Conservation (phyloP, 768 basidiomycete genomes). For the Tulasnella sp. region DNA sequence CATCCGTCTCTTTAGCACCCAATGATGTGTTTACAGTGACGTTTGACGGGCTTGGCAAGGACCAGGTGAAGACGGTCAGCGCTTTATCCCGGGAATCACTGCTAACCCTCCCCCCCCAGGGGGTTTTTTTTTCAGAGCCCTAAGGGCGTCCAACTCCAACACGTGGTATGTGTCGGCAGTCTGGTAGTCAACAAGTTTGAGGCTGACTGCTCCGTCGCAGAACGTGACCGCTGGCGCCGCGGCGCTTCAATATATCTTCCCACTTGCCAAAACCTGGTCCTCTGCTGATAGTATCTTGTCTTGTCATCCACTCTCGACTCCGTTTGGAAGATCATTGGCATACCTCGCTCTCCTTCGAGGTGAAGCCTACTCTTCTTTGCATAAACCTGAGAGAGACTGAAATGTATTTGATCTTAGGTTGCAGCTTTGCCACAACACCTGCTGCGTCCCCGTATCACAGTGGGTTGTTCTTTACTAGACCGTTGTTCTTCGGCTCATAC, state of each 20-base stretch:
- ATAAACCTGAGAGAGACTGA: background rate
- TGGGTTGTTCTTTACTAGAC: background rate
- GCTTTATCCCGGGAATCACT: conserved; percentile 11
- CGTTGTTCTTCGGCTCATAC: conserved; percentile 33
- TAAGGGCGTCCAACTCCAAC: conserved; percentile 65
- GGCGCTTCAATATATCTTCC: conserved; percentile 68
- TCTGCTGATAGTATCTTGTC: conserved; percentile 75
- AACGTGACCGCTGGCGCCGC: conserved; percentile 89
- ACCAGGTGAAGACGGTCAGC: conserved; percentile 30
- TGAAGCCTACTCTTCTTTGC: conserved; percentile 33
- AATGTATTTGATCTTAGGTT: background rate
- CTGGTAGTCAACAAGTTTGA: background rate
- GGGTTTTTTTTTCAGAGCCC: conserved; percentile 50
- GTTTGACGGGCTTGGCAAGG: conserved; percentile 50
- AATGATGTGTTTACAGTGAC: conserved; percentile 64
- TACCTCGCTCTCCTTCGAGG: conserved; percentile 77
- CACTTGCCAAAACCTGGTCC: conserved; percentile 62
- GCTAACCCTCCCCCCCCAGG: background rate
- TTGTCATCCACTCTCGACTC: conserved; percentile 63
- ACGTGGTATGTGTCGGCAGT: conserved; percentile 42
- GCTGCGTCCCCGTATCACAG: background rate
- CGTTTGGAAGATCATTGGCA: conserved; percentile 74
- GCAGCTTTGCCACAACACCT: background rate
- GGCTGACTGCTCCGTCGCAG: conserved; percentile 29
- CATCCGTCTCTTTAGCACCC: conserved; percentile 43